Conservation (phyloP, 148 eudicot species). For the Arbutus unedo region DNA sequence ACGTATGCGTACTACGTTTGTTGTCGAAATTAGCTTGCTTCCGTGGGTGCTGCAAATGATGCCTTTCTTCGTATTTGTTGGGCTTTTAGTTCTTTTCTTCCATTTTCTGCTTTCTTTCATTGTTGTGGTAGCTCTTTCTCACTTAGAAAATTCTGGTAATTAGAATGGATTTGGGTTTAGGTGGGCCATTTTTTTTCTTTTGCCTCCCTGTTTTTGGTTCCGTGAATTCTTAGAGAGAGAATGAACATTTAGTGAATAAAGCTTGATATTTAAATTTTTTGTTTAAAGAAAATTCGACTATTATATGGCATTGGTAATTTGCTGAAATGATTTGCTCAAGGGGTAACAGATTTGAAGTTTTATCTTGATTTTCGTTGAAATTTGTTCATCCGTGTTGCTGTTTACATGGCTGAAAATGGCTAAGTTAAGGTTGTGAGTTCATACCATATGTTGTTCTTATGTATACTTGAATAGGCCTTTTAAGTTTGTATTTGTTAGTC, state of each 20-base stretch:
- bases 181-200: neutral
- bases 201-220: no score
- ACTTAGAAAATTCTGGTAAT: neutral
- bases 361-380: neutral
- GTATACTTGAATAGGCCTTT: neutral
- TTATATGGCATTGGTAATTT: neutral
- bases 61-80: conserved; percentile 17
- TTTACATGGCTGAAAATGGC: neutral
- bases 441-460: neutral
- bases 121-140: neutral
- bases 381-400: neutral
- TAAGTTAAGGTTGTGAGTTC: neutral
- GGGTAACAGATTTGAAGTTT: neutral
- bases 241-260: neutral
- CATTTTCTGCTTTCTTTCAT: neutral
- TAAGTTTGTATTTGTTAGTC: neutral
- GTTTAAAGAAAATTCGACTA: neutral
- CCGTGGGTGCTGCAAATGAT: neutral
- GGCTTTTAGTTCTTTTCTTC: conserved; percentile 21
- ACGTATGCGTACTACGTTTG: neutral
- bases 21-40: neutral
- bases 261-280: neutral
- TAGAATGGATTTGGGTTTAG: conserved; percentile 24
- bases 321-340: conserved; percentile 12
- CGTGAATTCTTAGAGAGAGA: neutral